These are phyloP conservation scores for Entoloma clypeatum DNA, from an alignment of 1,284 basidiomycete species.

Conservation along the genomic window DNA sequence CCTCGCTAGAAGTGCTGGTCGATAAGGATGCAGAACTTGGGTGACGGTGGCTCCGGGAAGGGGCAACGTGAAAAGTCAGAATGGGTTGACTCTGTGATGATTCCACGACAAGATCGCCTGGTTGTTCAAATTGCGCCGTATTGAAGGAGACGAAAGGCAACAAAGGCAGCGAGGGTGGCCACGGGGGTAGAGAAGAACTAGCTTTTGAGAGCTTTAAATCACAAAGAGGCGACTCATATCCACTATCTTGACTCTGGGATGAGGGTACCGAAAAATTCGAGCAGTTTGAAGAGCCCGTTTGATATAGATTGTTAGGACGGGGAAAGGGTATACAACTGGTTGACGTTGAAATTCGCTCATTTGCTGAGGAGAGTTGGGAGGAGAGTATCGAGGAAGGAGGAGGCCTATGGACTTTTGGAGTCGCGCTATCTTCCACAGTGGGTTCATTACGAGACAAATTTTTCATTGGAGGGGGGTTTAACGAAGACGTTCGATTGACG, in stretches of 20 bases:
- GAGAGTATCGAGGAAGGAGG: conserved; percentile 12
- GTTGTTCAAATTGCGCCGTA: conserved; percentile 9
- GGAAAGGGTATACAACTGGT: conserved; percentile 4
- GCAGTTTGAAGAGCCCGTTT: no score
- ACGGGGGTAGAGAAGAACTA: background rate
- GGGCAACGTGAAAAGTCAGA: conserved; percentile 17
- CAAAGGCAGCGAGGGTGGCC: conserved; percentile 2
- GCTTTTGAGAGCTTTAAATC: background rate
- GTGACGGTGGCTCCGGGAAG: conserved; percentile 11
- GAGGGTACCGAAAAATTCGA: conserved; percentile 23
- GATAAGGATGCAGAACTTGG: background rate
- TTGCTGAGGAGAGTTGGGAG: no score
- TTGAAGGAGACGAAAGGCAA: background rate
- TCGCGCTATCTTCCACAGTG: background rate
- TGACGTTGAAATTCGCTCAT: no score
- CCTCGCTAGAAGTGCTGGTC: conserved; percentile 9
- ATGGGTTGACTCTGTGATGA: conserved; percentile 23
- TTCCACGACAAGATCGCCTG: conserved; percentile 12
- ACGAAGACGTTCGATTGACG: conserved; percentile 3
- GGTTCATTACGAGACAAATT: conserved; percentile 9
- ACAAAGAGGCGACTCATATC: background rate
- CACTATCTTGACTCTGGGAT: conserved; percentile 22
- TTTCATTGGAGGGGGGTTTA: conserved; percentile 11
- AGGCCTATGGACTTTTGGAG: background rate
- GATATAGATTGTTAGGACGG: conserved; percentile 5